These are phyloP conservation scores for Chlorophyllum brunneum DNA, from an alignment of 768 basidiomycete genomes.

Conservation along the genomic window DNA sequence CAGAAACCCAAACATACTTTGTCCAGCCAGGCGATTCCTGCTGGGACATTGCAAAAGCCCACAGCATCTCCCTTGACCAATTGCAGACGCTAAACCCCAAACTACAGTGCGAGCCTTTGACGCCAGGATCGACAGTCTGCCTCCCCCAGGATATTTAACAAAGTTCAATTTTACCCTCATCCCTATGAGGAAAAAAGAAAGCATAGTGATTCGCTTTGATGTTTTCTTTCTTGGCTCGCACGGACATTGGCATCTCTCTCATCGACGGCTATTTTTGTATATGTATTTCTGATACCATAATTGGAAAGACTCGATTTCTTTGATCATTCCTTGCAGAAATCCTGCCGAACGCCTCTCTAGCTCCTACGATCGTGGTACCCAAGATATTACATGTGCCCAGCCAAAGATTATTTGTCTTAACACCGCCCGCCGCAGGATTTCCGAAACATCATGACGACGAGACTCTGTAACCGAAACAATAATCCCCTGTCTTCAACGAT, in stretches of 20 bases:
- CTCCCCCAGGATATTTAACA: constrained; percentile 31
- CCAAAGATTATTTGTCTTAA: no score
- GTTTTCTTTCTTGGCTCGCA: not conserved
- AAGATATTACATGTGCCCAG: no score
- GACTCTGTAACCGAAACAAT: not conserved
- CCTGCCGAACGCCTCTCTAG: no score
- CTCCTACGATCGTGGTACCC: no score
- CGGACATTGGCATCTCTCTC: not conserved
- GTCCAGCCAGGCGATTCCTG: constrained; percentile 61
- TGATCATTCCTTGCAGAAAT: not conserved
- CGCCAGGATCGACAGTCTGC: constrained; percentile 59
- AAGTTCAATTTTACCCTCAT: not conserved
- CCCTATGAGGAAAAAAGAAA: no score
- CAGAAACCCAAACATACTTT: constrained; percentile 40
- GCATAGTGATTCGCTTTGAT: no score
- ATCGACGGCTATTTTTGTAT: not conserved
- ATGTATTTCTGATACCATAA: constrained; percentile 2
- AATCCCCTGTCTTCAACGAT: not conserved
- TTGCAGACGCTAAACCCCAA: constrained; percentile 49
- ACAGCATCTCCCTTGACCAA: constrained; percentile 48
- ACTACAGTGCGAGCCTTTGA: constrained; percentile 52
- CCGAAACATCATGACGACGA: not conserved
- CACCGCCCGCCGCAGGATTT: no score
- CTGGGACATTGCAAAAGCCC: constrained; percentile 53
- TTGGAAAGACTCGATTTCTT: not conserved